Evolutionary conservation across 495 filamentous ascomycete genomes (phyloP).

Genomic region (Staphylotrichum tortipilum): DNA sequence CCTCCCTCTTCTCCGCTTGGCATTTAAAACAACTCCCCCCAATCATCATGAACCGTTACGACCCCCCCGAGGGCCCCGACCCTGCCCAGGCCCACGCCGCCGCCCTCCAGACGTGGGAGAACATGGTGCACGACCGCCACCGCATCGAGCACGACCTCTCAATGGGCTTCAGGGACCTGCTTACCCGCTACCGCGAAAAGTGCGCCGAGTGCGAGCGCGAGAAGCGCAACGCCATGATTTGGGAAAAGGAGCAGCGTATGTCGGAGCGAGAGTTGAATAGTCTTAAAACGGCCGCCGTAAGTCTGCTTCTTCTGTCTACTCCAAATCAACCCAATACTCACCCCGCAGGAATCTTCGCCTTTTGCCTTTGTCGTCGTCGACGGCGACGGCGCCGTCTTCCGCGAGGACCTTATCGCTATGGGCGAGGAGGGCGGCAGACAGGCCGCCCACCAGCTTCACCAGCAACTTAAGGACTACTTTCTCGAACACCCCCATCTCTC

Average conservation of each 20-base stretch:
- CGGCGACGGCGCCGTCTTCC: conserved; percentile 27
- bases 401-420: conserved; percentile 19
- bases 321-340: too few relatives aligned
- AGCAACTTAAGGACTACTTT: conserved; percentile 15
- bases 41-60: conserved; percentile 1
- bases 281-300: conserved; percentile 12
- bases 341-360: conserved; percentile 15
- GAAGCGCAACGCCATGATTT: conserved; percentile 18
- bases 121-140: background rate
- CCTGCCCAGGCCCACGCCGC: conserved; percentile 7
- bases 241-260: conserved; percentile 19
- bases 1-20: background rate
- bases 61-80: background rate
- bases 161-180: conserved; percentile 9
- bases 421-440: conserved; percentile 25
- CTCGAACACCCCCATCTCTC: conserved; percentile 2
- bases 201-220: conserved; percentile 17
- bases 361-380: conserved; percentile 28
- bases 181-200: conserved; percentile 12
- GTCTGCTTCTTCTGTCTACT: background rate
- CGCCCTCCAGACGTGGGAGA: conserved; percentile 2
- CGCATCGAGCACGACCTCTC: conserved; percentile 3
- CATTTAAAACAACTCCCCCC: conserved; percentile 3
- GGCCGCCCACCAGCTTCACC: conserved; percentile 23
- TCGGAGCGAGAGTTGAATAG: conserved; percentile 16